These are phyloP conservation scores for Macrophomina pseudophaseolina DNA, from an alignment of 2,329 filamentous ascomycete species.

Conservation along the genomic window DNA sequence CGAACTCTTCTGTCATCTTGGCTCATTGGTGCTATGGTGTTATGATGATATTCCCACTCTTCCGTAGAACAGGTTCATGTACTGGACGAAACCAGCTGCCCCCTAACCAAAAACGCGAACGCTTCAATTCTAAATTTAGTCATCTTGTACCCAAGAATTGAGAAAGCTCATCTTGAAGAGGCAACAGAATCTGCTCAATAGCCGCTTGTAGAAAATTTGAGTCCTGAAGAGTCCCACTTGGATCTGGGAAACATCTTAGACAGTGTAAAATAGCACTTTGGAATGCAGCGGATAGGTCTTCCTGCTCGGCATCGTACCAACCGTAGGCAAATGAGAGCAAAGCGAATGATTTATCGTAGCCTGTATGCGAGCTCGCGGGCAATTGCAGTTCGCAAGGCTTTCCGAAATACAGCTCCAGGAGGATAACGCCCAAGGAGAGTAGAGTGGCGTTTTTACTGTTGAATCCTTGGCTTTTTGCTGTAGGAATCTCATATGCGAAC, in stretches of 20 bases:
- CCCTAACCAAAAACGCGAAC: no score
- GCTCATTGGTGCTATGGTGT: no score
- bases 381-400: conserved; percentile 40
- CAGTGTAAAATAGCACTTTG: conserved; percentile 41
- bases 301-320: conserved; percentile 42
- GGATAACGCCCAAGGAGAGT: conserved; percentile 40
- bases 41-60: no score
- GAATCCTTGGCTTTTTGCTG: conserved; percentile 28
- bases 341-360: conserved; percentile 23
- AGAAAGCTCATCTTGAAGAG: conserved; percentile 43
- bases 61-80: no score
- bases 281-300: conserved; percentile 44
- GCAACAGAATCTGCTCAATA: conserved; percentile 44
- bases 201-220: conserved; percentile 43
- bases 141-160: conserved; percentile 41
- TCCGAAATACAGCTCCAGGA: conserved; percentile 46
- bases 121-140: conserved; percentile 4
- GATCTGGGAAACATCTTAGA: conserved; percentile 41
- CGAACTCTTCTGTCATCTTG: no score
- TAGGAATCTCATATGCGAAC: conserved; percentile 26
- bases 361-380: conserved; percentile 30
- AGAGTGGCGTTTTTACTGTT: conserved; percentile 43
- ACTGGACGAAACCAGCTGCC: no score
- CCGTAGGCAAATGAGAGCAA: conserved; percentile 41
- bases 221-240: conserved; percentile 41